phyloP scores from a whole-genome alignment of 1,284 basidiomycete genomes.

The Apiotrichum veenhuisii region DNA sequence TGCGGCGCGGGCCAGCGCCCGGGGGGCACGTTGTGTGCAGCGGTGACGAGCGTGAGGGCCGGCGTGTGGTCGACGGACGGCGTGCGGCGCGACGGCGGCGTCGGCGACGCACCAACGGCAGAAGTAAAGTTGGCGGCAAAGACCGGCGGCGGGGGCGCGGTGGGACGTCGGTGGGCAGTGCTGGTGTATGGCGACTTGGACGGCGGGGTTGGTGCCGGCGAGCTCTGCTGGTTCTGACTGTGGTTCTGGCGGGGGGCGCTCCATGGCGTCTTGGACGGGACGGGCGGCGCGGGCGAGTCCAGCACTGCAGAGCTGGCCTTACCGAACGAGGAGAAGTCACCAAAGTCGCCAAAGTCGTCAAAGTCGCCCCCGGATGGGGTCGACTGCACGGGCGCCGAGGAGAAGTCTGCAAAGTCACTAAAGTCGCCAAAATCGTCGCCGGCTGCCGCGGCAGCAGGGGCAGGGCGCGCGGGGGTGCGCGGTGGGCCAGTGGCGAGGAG shows the following conservation, averaged over 20 bases:
- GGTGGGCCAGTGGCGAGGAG: background rate
- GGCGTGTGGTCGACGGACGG: conserved; percentile 13
- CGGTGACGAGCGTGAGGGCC: conserved; percentile 5
- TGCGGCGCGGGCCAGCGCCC: background rate
- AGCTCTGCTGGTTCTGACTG: background rate
- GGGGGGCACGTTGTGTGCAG: background rate
- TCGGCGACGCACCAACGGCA: background rate
- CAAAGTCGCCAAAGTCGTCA: background rate
- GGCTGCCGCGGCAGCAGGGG: background rate
- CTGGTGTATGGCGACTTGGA: conserved; percentile 2
- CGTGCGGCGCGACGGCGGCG: background rate
- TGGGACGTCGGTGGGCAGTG: background rate
- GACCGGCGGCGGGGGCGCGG: background rate
- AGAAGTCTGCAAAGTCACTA: conserved; percentile 8
- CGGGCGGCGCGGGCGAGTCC: conserved; percentile 2
- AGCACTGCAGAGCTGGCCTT: conserved; percentile 8
- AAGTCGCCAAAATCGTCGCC: conserved; percentile 18
- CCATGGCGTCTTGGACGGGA: background rate
- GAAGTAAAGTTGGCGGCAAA: no score
- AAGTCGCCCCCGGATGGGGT: background rate
- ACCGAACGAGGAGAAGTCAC: conserved; percentile 16
- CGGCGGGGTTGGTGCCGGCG: conserved; percentile 8
- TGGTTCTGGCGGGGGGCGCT: background rate
- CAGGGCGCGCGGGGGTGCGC: background rate
- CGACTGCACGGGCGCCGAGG: background rate